phyloP scores from a whole-genome alignment of 768 basidiomycete genomes.

The Pisolithus orientalis region DNA sequence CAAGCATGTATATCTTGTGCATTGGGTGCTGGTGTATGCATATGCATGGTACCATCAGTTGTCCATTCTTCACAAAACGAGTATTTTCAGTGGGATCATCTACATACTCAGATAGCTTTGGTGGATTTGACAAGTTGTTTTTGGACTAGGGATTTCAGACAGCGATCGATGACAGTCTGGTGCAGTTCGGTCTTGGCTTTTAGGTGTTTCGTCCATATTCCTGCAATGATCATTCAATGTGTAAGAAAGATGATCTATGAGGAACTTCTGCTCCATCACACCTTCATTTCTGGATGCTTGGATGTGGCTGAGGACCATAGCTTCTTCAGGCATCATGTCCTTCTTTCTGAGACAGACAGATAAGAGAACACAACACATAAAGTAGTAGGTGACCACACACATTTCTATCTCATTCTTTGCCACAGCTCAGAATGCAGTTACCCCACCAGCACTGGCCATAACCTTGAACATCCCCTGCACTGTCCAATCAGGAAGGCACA shows the following conservation, averaged over 20 bases:
- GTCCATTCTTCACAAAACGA: too few species aligned
- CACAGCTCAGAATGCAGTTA: constrained; percentile 63
- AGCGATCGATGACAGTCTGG: constrained; percentile 83
- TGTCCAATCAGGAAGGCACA: not conserved
- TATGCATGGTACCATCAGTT: not conserved
- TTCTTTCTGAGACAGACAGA: constrained; percentile 50
- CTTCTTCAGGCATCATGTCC: constrained; percentile 79
- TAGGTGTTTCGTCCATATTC: constrained; percentile 91
- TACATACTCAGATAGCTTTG: constrained; percentile 76
- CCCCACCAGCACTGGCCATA: constrained; percentile 51
- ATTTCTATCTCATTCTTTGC: constrained; percentile 62
- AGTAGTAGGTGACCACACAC: constrained; percentile 36
- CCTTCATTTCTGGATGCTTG: constrained; percentile 79
- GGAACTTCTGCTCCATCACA: constrained; percentile 17
- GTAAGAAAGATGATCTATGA: not conserved
- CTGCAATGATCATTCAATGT: constrained; percentile 32
- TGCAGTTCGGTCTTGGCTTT: constrained; percentile 87
- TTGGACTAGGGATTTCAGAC: constrained; percentile 78
- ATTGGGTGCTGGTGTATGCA: constrained; percentile 62
- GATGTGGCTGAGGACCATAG: constrained; percentile 79
- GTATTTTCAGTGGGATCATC: not conserved
- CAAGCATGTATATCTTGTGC: constrained; percentile 92
- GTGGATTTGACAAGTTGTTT: constrained; percentile 86
- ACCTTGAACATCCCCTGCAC: constrained; percentile 59
- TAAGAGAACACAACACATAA: not conserved